phyloP scores from a whole-genome alignment of 1,284 basidiomycete genomes.

The Rhizoctonia solani region DNA sequence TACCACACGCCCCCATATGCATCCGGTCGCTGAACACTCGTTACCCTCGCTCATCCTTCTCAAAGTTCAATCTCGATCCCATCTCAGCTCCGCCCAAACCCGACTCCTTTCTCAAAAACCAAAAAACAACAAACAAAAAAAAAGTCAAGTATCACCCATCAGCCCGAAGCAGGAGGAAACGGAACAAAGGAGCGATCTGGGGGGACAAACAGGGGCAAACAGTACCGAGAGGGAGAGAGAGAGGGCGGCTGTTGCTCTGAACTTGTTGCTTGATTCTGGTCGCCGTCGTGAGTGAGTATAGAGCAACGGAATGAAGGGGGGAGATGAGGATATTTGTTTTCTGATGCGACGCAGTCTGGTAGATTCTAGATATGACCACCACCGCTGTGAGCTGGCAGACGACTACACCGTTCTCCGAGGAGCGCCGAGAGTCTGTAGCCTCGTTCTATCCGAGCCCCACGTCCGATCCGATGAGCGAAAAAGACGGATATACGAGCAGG shows the following conservation, averaged over 20 bases:
- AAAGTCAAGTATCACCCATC: not conserved
- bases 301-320: not conserved
- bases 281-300: no score
- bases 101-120: not conserved
- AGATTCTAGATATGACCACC: not conserved
- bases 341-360: not conserved
- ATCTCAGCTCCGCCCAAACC: no score
- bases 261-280: no score
- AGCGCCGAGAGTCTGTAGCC: not conserved
- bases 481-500: no score
- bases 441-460: constrained; percentile 19
- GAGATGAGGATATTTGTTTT: not conserved
- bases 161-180: not conserved
- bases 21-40: no score
- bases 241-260: not conserved
- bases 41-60: no score
- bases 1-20: no score
- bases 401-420: not conserved
- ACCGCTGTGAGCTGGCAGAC: not conserved
- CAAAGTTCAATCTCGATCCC: no score
- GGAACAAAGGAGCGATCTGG: not conserved
- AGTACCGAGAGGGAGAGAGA: no score
- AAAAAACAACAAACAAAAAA: not conserved
- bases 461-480: not conserved
- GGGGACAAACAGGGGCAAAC: not conserved